Evolutionary conservation across 1,139 yeast genomes (phyloP).

Genomic region (Geotrichum cucujoidarum): DNA sequence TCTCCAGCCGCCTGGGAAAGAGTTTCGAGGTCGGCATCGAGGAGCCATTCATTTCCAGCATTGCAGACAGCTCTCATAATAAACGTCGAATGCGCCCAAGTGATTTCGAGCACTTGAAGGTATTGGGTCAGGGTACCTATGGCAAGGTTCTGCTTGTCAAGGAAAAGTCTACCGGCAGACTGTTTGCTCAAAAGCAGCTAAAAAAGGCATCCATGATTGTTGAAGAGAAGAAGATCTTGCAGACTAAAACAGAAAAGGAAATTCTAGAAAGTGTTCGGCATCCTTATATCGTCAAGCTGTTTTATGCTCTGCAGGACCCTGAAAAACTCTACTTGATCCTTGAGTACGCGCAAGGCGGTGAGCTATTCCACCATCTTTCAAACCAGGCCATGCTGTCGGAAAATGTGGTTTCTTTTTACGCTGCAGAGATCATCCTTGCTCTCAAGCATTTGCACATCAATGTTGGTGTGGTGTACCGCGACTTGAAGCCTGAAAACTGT

Average conservation of each 20-base stretch:
- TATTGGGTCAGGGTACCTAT: constrained; percentile 86
- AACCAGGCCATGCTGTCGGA: constrained; percentile 83
- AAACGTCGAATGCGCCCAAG: constrained; percentile 38
- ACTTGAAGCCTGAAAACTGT: constrained; percentile 91
- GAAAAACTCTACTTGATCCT: constrained; percentile 72
- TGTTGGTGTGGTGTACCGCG: constrained; percentile 83
- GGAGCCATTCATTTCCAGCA: constrained; percentile 33
- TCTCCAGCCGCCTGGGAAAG: constrained; percentile 39
- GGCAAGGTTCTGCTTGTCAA: constrained; percentile 82
- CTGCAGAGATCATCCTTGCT: constrained; percentile 83
- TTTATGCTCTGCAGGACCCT: constrained; percentile 84
- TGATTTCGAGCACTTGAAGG: constrained; percentile 74
- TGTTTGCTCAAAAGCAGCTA: constrained; percentile 86
- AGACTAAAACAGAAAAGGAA: constrained; percentile 68
- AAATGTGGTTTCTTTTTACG: constrained; percentile 70
- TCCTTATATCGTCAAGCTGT: constrained; percentile 82
- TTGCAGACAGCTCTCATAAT: constrained; percentile 19
- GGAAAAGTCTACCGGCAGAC: constrained; percentile 56
- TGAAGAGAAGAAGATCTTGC: constrained; percentile 46
- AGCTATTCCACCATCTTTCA: constrained; percentile 77
- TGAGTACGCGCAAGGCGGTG: constrained; percentile 93
- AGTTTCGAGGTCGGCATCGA: constrained; percentile 48
- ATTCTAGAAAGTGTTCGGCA: constrained; percentile 69
- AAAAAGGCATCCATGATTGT: constrained; percentile 70
- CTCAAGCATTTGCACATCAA: constrained; percentile 72